phyloP scores from a whole-genome alignment of 495 filamentous ascomycete genomes.

The Aspergillus ellipticus region DNA sequence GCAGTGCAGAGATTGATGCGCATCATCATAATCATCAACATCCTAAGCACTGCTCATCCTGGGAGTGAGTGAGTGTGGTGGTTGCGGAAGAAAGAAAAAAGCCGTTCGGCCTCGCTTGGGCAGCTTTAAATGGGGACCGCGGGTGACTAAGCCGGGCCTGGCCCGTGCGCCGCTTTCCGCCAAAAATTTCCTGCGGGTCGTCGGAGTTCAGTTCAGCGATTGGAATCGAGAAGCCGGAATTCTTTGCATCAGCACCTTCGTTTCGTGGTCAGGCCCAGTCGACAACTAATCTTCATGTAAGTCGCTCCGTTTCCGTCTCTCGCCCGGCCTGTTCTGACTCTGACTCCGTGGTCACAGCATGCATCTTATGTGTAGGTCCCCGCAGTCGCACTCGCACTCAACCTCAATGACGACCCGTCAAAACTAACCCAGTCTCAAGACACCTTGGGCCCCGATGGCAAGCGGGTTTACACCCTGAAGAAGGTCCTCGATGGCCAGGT shows the following conservation, averaged over 20 bases:
- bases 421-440: conserved; percentile 44
- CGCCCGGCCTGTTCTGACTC: conserved; percentile 17
- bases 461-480: conserved; percentile 75
- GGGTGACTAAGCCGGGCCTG: conserved; percentile 34
- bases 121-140: conserved; percentile 24
- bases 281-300: conserved; percentile 16
- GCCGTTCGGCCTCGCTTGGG: conserved; percentile 12
- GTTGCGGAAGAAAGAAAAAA: conserved; percentile 22
- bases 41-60: conserved; percentile 4
- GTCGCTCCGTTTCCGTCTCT: conserved; percentile 17
- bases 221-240: not conserved
- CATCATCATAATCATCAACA: conserved; percentile 18
- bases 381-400: not conserved
- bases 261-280: not conserved
- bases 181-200: conserved; percentile 3
- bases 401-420: not conserved
- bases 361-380: conserved; percentile 45
- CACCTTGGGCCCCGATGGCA: conserved; percentile 71
- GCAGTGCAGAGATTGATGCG: conserved; percentile 4
- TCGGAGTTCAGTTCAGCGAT: not conserved
- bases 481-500: conserved; percentile 60
- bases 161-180: conserved; percentile 12
- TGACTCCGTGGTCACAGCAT: conserved; percentile 34
- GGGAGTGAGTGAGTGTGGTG: conserved; percentile 2
- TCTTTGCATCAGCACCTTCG: not conserved